These are phyloP conservation scores for Bullera alba DNA, from an alignment of 768 basidiomycete species.

Conservation along the genomic window DNA sequence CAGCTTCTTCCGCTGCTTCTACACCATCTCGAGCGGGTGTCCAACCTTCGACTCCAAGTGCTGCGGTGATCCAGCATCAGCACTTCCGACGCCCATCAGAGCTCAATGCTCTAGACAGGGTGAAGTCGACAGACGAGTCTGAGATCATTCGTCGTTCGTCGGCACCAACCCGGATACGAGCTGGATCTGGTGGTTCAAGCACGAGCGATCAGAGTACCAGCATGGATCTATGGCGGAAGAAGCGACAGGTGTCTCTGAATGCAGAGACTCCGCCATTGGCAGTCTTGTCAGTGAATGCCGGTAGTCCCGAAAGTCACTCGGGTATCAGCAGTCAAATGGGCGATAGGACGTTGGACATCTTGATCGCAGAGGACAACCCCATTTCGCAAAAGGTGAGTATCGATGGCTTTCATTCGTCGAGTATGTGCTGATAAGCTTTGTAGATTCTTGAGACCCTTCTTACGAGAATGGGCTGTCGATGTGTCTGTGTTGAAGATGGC, in stretches of 20 bases:
- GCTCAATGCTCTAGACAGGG: conserved; percentile 73
- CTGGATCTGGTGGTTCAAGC: conserved; percentile 26
- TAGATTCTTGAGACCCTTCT: conserved; percentile 86
- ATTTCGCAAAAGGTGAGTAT: conserved; percentile 70
- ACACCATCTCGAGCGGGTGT: conserved; percentile 70
- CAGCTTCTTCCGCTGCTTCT: conserved; percentile 82
- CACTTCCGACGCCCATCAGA: conserved; percentile 75
- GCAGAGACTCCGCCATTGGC: conserved; percentile 13
- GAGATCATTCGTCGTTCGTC: conserved; percentile 60
- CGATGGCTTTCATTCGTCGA: background rate
- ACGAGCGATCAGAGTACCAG: conserved; percentile 28
- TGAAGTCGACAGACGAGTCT: conserved; percentile 71
- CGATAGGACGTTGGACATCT: conserved; percentile 83
- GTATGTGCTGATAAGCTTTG: conserved; percentile 3
- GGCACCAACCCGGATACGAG: conserved; percentile 53
- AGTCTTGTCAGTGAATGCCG: too few relatives aligned
- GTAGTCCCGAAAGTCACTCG: conserved; percentile 9
- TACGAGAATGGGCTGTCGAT: conserved; percentile 87
- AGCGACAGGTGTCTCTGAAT: conserved; percentile 19
- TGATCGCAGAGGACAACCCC: conserved; percentile 95
- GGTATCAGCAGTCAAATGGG: conserved; percentile 21
- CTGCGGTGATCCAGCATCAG: conserved; percentile 18
- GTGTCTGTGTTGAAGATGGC: conserved; percentile 90
- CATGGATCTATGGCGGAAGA: conserved; percentile 34
- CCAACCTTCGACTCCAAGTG: conserved; percentile 65